A percentile compares a stretch with the other conserved stretches of the same genome.
Evolutionary conservation across 2,329 filamentous ascomycete species (phyloP).

Genomic region (Diaporthe batatas): DNA sequence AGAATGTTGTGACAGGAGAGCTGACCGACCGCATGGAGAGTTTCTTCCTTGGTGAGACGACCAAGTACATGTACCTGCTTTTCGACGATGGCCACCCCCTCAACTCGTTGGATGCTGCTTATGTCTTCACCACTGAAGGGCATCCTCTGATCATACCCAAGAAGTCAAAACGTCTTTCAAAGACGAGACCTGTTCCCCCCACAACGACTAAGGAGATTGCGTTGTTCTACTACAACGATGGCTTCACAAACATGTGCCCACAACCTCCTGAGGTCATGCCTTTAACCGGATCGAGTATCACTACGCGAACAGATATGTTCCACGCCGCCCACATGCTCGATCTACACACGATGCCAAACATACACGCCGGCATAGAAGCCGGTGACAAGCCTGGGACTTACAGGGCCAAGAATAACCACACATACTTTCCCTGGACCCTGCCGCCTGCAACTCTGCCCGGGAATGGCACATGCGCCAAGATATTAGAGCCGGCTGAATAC

Average conservation of each 20-base stretch:
- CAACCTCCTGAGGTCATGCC: conserved; percentile 69
- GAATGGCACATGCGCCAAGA: conserved; percentile 81
- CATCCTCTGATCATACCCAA: conserved; percentile 90
- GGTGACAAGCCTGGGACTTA: conserved; percentile 57
- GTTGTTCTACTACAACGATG: conserved; percentile 56
- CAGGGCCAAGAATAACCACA: conserved; percentile 79
- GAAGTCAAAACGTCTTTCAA: conserved; percentile 49
- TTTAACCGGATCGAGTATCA: conserved; percentile 82
- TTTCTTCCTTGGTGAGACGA: conserved; percentile 96
- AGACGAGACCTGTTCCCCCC: conserved; percentile 42
- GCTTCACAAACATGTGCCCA: conserved; percentile 75
- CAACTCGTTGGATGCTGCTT: conserved; percentile 87
- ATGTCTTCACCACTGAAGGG: conserved; percentile 96
- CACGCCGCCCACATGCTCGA: conserved; percentile 89
- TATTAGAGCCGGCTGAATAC: conserved; percentile 79
- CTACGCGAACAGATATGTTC: conserved; percentile 84
- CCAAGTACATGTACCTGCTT: conserved; percentile 94
- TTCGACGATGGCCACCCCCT: conserved; percentile 89
- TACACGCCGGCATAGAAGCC: conserved; percentile 62
- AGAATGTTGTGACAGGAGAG: conserved; percentile 85
- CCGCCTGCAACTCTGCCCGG: conserved; percentile 79
- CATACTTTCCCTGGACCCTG: conserved; percentile 93
- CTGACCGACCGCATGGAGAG: conserved; percentile 97
- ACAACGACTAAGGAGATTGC: conserved; percentile 41
- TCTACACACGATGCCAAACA: conserved; percentile 80